Conservation (phyloP, 768 basidiomycete genomes). For the Tulasnella sp. region DNA sequence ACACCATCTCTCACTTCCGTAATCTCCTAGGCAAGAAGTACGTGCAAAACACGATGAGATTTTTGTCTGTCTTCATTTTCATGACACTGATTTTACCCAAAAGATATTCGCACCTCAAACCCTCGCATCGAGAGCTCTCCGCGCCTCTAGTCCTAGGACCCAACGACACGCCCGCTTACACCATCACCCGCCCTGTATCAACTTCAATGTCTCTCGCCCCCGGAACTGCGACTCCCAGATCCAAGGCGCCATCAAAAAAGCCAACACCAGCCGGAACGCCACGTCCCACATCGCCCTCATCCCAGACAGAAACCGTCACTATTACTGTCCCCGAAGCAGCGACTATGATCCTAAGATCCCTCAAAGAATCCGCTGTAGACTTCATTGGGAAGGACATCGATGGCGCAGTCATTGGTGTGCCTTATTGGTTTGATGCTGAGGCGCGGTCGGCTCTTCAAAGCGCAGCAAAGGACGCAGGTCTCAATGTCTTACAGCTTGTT, state of each 20-base stretch:
- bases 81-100: background rate
- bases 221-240: constrained; percentile 34
- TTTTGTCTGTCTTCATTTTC: background rate
- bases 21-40: constrained; percentile 89
- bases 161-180: constrained; percentile 68
- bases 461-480: constrained; percentile 69
- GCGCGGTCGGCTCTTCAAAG: constrained; percentile 61
- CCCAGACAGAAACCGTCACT: constrained; percentile 61
- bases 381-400: constrained; percentile 72
- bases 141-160: constrained; percentile 55
- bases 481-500: constrained; percentile 74
- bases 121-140: constrained; percentile 32
- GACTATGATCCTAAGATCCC: constrained; percentile 71
- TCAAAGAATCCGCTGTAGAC: constrained; percentile 78
- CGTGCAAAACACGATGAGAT: constrained; percentile 21
- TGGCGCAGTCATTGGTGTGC: constrained; percentile 76
- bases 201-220: constrained; percentile 18
- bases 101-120: constrained; percentile 65
- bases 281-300: constrained; percentile 61
- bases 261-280: constrained; percentile 50
- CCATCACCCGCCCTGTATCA: constrained; percentile 55
- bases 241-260: constrained; percentile 31
- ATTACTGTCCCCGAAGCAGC: constrained; percentile 77
- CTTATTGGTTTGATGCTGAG: constrained; percentile 55
- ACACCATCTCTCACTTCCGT: constrained; percentile 91